Evolutionary conservation across 2,329 filamentous ascomycete genomes (phyloP).

Genomic region (Graphiopsis chlorocephala): DNA sequence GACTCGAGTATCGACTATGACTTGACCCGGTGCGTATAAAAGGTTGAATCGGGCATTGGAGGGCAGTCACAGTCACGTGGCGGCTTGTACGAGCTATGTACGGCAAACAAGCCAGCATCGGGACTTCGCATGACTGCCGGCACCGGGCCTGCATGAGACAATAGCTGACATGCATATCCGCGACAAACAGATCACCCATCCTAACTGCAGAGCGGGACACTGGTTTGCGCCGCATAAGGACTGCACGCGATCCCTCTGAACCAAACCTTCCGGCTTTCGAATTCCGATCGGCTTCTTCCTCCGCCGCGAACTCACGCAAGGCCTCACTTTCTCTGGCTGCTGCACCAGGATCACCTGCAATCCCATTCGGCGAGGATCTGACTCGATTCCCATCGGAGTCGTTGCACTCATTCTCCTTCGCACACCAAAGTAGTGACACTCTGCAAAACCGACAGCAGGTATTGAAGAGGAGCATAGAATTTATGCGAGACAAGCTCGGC

Average conservation of each 20-base stretch:
- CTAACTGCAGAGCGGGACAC: slow-evolving; percentile 55
- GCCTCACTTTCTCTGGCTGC: slow-evolving; percentile 55
- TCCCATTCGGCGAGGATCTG: slow-evolving; percentile 80
- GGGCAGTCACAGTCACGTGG: neutral
- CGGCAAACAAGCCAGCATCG: slow-evolving; percentile 7
- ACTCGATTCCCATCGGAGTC: slow-evolving; percentile 92
- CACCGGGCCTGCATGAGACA: slow-evolving; percentile 10
- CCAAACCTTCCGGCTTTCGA: slow-evolving; percentile 68
- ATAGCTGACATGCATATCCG: slow-evolving; percentile 15
- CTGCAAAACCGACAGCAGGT: slow-evolving; percentile 90
- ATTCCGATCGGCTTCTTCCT: slow-evolving; percentile 66
- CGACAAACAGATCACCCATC: slow-evolving; percentile 66
- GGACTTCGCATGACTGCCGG: slow-evolving; percentile 6
- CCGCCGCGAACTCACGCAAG: slow-evolving; percentile 56
- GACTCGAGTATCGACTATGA: slow-evolving; percentile 13
- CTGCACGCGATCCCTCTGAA: slow-evolving; percentile 65
- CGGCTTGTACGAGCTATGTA: neutral
- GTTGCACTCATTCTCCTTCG: slow-evolving; percentile 96
- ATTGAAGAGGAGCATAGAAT: slow-evolving; percentile 88
- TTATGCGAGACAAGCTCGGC: slow-evolving; percentile 88
- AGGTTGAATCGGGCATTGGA: neutral
- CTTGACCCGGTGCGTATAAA: slow-evolving; percentile 15
- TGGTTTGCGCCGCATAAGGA: slow-evolving; percentile 89
- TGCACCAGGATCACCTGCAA: slow-evolving; percentile 66
- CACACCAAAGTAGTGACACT: slow-evolving; percentile 88